phyloP scores from a whole-genome alignment of 129 eudicot genomes.

The Cynara cardunculus region DNA sequence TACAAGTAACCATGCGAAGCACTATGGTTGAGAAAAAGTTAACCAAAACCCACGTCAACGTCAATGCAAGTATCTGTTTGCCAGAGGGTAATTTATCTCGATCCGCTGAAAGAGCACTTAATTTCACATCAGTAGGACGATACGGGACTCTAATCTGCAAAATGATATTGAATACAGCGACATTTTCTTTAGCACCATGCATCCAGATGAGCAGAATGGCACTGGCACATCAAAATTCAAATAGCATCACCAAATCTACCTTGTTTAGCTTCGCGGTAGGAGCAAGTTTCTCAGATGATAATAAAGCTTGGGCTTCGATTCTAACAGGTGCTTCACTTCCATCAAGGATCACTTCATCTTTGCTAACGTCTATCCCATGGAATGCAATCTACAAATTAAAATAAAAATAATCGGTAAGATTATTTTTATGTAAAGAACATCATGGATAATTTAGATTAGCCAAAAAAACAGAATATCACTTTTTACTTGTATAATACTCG shows the following conservation, averaged over 20 bases:
- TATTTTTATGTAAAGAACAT: background rate
- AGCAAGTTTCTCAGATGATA: conserved; percentile 80
- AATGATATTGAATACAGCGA: background rate
- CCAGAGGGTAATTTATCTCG: conserved; percentile 95
- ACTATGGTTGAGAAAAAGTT: background rate
- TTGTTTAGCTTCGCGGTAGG: conserved; percentile 81
- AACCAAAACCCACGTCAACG: conserved; percentile 66
- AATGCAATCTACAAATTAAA: conserved; percentile 56
- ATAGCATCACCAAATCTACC: conserved; percentile 37
- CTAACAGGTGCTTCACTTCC: conserved; percentile 97
- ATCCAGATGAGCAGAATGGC: background rate
- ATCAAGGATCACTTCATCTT: conserved; percentile 72
- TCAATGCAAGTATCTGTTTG: conserved; percentile 84
- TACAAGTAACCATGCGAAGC: background rate
- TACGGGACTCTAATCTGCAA: conserved; percentile 86
- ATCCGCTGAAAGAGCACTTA: conserved; percentile 73
- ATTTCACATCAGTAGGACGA: conserved; percentile 70
- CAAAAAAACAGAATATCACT: background rate
- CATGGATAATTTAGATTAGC: background rate
- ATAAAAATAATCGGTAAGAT: background rate
- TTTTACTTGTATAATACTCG: background rate
- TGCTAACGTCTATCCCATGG: conserved; percentile 79
- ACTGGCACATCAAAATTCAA: background rate
- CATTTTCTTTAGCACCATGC: background rate
- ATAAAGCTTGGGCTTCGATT: conserved; percentile 75